Evolutionary conservation across 176 grass and related monocot genomes (phyloP), one percentile per base, ranked within the genome.

Genomic region (Aegilops bicornis): DNA sequence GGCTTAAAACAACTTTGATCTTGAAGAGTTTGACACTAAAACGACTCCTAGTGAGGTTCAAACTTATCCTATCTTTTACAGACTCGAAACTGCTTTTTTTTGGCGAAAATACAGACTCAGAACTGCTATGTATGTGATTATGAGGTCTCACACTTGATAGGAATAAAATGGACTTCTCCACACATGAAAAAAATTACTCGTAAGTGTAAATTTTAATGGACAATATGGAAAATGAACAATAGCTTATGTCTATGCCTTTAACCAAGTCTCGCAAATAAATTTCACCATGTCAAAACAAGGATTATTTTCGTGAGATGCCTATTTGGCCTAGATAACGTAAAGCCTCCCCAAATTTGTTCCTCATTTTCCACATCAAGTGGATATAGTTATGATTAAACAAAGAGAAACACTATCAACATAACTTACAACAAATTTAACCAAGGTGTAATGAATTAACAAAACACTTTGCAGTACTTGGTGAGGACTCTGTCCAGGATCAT

Each of bases 401-500:
- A 40, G 20, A 39, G 48, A 54, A 60, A 17, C 29, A 54, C 73
- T 9, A 12, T 64, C 36, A 86, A 67, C 74, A 32, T 56, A 79
- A 48, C 39, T 50, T 48, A 30, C 19, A 50, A 2, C 1, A 89
- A 66, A 87, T 89, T 4, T 27, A 70, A 78, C 29, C 5, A 43
- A 82, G 29, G 17, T 64, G 54, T 37, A 64, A 17, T 80, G 17
- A 76, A 86, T 32, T 88, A 73, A 72, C 10, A 89, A 1, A 64
- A 64, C 33, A 75, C 40, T 67, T 89, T 64, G 40, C 22, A 79
- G 45, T 89, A 98, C 97, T 89, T 98, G 90, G 86, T 98, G 89
- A 86, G 92, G 94, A 85, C 87, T 96, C 82, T 98, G 97, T 40
- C 92, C 90, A 73, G 90, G 88, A 70, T 96, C 92, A 78, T 83